Base-by-base conservation (phyloP, 1,284 basidiomycete genomes). In the Microbotryum violaceum region DNA sequence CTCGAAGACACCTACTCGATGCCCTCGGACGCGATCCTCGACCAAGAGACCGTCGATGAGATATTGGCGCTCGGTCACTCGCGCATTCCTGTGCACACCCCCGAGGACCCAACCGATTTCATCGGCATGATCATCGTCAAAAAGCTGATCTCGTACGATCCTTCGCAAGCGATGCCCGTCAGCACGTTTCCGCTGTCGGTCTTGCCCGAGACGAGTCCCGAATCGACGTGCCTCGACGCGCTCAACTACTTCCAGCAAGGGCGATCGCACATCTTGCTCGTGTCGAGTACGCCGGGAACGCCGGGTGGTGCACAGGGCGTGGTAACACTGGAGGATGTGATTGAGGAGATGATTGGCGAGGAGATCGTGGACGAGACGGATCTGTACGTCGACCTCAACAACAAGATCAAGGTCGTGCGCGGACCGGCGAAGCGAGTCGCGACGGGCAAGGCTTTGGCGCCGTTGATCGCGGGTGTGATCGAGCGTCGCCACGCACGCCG, bases 111-210 rank as follows among this genome's bases (percentile, higher is more conserved):
- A 2, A 77, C 84, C 16, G 83, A 89, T 48, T 97, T 96, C 72
- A 77, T 89, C 16, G 94, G 94, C 0, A 82, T 97, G 69, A 80
- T 98, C 4, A 82, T 97, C 58, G 47, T 49, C 86, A 80, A 87
- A 85, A 55, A 91, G 86, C 83, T 98, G 47, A 84, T 97, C 57
- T 82, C 83, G 1, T 97, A 97, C 74, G 92, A 97, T 74, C 91
- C 92, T 0, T 82, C 88, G 21, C 82, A 88, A 73, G 82, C 81
- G 2, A 69, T 68, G 48, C 65, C 64, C 25, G 62, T 71, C n/a
- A 60, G 75, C n/a, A 71, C 71, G 52, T 77, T 78, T 71, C 70
- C 73, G 29, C 70, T 78, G 49, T 75, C 73, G 0, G 89, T 93
- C n/a, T 76, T 97, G 4, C 94, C 94, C 0, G 93, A 98, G 77